Percentiles rank a stretch among this genome's conserved stretches.
Evolutionary conservation across 805 yeast species (phyloP).

Genomic region (Priceomyces melissophilus): DNA sequence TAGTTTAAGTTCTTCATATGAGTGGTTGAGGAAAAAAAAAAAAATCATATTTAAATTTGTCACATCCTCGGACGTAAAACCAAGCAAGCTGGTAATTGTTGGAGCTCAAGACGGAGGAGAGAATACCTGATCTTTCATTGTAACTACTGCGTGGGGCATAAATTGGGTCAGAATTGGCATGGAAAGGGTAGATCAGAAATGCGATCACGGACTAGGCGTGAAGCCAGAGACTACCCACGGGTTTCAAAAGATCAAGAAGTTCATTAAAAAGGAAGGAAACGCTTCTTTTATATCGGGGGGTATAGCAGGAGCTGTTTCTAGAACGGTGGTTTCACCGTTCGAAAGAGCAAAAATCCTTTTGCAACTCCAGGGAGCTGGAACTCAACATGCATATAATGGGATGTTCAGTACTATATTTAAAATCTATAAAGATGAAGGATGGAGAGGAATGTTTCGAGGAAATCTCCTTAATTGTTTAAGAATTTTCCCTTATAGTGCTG

Average conservation of each 20-base stretch:
- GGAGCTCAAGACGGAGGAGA: no score
- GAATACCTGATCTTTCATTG: no score
- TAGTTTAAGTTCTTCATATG: no score
- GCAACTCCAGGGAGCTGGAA: constrained; percentile 75
- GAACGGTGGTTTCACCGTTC: constrained; percentile 92
- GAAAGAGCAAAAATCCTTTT: constrained; percentile 90
- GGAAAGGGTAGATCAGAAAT: constrained; percentile 1
- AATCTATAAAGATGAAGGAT: constrained; percentile 90
- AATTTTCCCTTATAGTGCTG: constrained; percentile 91
- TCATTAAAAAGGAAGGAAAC: constrained; percentile 47
- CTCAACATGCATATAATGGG: constrained; percentile 56
- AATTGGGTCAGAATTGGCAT: neutral
- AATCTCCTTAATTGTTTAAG: constrained; percentile 87
- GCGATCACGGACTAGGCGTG: constrained; percentile 1
- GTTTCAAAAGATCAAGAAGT: constrained; percentile 12
- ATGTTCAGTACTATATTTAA: constrained; percentile 68
- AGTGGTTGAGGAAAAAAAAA: no score
- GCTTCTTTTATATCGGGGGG: constrained; percentile 74
- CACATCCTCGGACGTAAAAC: no score
- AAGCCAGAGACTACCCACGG: neutral
- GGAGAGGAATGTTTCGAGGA: constrained; percentile 85
- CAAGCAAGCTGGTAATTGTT: no score
- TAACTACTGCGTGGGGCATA: no score
- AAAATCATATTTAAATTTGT: no score
- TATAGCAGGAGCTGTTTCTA: constrained; percentile 70